Base-by-base conservation (phyloP, 805 yeast species). In the Candida oleophila region DNA sequence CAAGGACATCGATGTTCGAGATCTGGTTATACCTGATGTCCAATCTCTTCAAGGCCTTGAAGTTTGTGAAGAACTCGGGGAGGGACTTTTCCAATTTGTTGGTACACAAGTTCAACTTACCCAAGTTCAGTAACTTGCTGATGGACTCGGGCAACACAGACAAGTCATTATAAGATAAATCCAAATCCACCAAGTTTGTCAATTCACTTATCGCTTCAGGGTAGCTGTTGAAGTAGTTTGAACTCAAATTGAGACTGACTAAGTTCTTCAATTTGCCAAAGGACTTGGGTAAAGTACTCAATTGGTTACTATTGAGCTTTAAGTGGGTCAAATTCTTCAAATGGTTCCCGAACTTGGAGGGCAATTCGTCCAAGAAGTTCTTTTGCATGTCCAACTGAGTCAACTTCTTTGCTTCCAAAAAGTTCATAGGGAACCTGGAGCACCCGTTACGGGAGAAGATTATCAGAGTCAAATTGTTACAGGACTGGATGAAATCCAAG, bases 131-230 rank as follows among this genome's bases (percentile, higher is more conserved):
- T 49, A 92, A 67, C 19, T 77, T 71, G 14, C 82, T 79, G 28
- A 89, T 74, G 2, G 82, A 73, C 11, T 65, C 72, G 0, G 97
- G 95, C 1, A 94, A 54, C 2, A 49, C 49, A 2, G 75, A 65
- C 22, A 94, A 77, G 43, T 80, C 79, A 63, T 94, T 94, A 65
- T 89, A 91, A 0, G 96, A 87, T 38, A 92, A 59, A 59, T 92
- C 95, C 51, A 94, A 71, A 45, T 84, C 85, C 38, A 72, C 67
- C 45, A 92, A 73, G 43, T 77, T 77, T 0, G 72, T 59, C 50
- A 92, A 73, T 20, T 77, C 74, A 52, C 81, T 80, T 16, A 92
- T 69, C 1, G 85, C 77, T 44, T 80, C 85, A 0, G 94, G 95
- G 50, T 82, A 83, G 1, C 53, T 54, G 39, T 74, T 74, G 57